Conservation (phyloP, 2,329 filamentous ascomycete genomes). For the Colletotrichum sp. region DNA sequence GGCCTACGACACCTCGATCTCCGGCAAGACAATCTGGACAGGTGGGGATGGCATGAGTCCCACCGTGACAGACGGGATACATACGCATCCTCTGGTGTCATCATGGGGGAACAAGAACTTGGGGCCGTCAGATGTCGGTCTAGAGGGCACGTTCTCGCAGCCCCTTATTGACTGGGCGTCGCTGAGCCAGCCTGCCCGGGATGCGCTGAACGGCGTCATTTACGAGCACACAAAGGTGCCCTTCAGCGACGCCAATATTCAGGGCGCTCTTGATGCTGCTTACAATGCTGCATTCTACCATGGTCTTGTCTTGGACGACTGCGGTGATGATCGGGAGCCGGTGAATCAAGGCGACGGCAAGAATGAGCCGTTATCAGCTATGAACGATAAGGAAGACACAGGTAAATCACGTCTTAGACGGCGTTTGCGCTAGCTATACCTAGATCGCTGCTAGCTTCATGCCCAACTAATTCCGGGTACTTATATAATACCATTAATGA, state of each 20-base stretch:
- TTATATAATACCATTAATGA: too few species aligned
- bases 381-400: neutral
- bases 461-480: too few species aligned
- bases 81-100: neutral
- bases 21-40: neutral
- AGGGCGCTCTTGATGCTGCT: neutral
- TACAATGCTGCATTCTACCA: neutral
- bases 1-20: neutral
- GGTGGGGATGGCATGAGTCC: neutral
- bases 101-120: neutral
- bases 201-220: neutral
- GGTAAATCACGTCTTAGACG: neutral
- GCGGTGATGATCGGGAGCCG: neutral
- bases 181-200: neutral
- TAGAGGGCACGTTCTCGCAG: neutral
- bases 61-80: neutral
- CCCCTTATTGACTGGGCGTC: neutral
- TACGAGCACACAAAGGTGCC: neutral
- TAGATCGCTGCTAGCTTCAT: too few species aligned
- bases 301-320: neutral
- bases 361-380: neutral
- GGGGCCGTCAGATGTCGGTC: neutral
- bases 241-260: neutral
- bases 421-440: neutral
- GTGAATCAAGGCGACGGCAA: neutral